Evolutionary conservation across 1,284 basidiomycete species (phyloP).

Genomic region (Cryptococcus sp.): DNA sequence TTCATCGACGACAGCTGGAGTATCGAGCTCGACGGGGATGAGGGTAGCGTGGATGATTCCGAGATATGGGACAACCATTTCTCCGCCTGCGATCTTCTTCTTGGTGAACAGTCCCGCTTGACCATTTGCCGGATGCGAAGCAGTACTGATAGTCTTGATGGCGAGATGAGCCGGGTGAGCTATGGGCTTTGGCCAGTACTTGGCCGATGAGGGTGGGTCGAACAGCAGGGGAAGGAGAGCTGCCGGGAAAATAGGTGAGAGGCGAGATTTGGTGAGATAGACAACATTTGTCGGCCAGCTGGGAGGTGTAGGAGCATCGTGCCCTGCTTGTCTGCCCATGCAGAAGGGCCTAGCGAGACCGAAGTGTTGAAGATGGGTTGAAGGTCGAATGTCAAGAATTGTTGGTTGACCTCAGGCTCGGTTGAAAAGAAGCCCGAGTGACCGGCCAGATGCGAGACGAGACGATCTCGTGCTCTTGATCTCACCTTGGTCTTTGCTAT

Average conservation of each 20-base stretch:
- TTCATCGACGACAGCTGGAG: slow-evolving; percentile 7
- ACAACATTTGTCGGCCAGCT: slow-evolving; percentile 38
- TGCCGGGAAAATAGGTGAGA: slow-evolving; percentile 36
- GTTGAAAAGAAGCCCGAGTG: too few relatives aligned
- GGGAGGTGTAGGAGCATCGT: slow-evolving; percentile 35
- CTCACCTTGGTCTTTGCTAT: too few relatives aligned
- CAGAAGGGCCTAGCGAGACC: too few relatives aligned
- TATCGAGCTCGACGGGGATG: slow-evolving; percentile 48
- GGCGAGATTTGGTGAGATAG: slow-evolving; percentile 38
- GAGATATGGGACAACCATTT: slow-evolving; percentile 71
- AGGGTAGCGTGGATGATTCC: slow-evolving; percentile 57
- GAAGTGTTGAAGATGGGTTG: too few relatives aligned
- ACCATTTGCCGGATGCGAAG: slow-evolving; percentile 66
- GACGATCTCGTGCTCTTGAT: too few relatives aligned
- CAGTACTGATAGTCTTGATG: slow-evolving; percentile 40
- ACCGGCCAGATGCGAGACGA: too few relatives aligned
- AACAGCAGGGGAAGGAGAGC: slow-evolving; percentile 24
- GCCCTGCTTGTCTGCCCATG: slow-evolving; percentile 3
- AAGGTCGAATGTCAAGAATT: too few relatives aligned
- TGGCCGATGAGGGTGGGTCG: background rate
- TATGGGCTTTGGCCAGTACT: slow-evolving; percentile 18
- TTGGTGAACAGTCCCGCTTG: slow-evolving; percentile 76
- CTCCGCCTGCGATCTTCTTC: slow-evolving; percentile 60
- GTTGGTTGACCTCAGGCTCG: too few relatives aligned
- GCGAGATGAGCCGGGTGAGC: slow-evolving; percentile 26